Evolutionary conservation across 2,329 filamentous ascomycete genomes (phyloP), one percentile per base, ranked within the genome.

Genomic region (Cadophora sp.): DNA sequence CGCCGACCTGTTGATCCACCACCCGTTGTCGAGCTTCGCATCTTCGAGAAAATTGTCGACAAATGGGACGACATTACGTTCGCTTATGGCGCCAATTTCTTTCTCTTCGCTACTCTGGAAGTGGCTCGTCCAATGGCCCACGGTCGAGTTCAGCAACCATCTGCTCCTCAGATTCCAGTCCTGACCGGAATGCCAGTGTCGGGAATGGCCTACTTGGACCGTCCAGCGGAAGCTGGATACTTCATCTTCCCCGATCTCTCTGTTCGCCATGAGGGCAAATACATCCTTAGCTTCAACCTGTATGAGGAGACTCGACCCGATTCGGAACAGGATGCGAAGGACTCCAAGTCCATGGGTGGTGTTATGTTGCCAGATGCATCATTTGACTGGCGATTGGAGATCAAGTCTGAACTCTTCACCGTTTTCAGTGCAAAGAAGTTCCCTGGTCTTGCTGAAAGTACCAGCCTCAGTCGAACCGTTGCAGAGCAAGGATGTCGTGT

Each of bases 361-460:
- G 66, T 63, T 2, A 43, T 53, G 30, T 41, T 56, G 3, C 66
- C 72, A 14, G 73, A 76, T 67, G 67, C 74, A 74, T 80, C 91
- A 66, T 92, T 97, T 70, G 91, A 94, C 76, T 95, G 93, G 81
- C 87, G 94, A 63, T 87, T 97, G 81, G 93, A 97, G 79, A 91
- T 97, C 74, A 94, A 95, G 83, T 97, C 96, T 0, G 81, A 85
- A 14, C 89, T 92, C 0, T 98, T 99, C 79, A 89, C 88, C 59
- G 96, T 98, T 50, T 98, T 87, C 82, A 97, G 94, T 74, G 96
- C 96, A 61, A 99, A 98, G 89, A 98, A 97, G 82, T 99, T 99
- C 81, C 96, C 96, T 18, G 96, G 95, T 20, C 83, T 98, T 67
- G 91, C 92, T 53, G 93, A 96, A 79, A 97, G 94, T 81, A 99